phyloP scores from a whole-genome alignment of 345 rosid genomes.

The Camelina sativa region DNA sequence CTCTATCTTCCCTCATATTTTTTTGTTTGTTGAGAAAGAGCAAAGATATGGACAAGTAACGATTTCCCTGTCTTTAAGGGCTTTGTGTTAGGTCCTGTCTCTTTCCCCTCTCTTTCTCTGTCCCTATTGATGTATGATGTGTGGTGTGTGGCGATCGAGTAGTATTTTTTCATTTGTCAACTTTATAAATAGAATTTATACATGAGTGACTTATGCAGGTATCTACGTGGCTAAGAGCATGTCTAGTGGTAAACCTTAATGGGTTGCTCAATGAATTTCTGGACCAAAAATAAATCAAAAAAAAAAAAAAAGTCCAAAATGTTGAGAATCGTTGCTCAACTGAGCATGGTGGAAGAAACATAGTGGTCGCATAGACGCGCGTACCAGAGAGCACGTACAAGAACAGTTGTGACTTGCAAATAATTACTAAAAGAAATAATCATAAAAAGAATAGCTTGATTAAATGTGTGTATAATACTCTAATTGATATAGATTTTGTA shows the following conservation, averaged over 20 bases:
- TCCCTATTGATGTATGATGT: conserved; percentile 3
- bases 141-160: not conserved
- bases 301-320: too few species aligned
- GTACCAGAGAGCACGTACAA: too few species aligned
- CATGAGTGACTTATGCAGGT: not conserved
- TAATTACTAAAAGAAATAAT: too few species aligned
- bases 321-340: too few species aligned
- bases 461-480: too few species aligned
- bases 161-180: not conserved
- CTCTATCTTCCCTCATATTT: conserved; percentile 19
- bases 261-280: too few species aligned
- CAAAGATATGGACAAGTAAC: not conserved
- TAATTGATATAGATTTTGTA: not conserved
- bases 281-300: too few species aligned
- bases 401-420: too few species aligned
- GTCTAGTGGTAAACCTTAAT: too few species aligned
- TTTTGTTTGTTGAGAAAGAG: not conserved
- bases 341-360: too few species aligned
- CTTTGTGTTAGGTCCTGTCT: conserved; percentile 17
- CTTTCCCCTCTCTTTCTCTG: conserved; percentile 2
- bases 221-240: not conserved
- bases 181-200: not conserved
- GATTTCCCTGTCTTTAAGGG: conserved; percentile 13
- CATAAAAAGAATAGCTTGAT: too few species aligned
- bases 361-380: too few species aligned